Evolutionary conservation across 768 basidiomycete genomes (phyloP).

Genomic region (Dacryopinax primogenitus): DNA sequence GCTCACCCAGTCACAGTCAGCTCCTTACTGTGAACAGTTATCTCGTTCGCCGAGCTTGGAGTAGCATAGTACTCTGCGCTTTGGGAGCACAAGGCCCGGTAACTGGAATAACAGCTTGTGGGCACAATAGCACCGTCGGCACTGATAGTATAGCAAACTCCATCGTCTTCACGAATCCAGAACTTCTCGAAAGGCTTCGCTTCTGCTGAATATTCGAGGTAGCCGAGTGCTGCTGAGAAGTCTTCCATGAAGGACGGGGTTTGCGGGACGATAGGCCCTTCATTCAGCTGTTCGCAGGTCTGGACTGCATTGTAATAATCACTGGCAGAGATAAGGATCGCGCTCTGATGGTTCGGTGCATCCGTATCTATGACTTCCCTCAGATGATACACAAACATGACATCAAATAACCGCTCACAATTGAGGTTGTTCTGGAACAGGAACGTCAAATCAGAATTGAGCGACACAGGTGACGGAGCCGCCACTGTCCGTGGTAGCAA

Average conservation of each 20-base stretch:
- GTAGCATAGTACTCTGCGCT: neutral
- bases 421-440: slow-evolving; percentile 29
- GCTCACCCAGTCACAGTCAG: neutral
- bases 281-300: slow-evolving; percentile 10
- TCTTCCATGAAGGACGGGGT: slow-evolving; percentile 3
- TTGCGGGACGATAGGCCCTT: slow-evolving; percentile 9
- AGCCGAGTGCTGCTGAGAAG: slow-evolving; percentile 4
- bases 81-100: slow-evolving; percentile 10
- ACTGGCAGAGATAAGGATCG: slow-evolving; percentile 11
- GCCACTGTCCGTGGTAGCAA: neutral
- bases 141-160: neutral
- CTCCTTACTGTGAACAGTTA: neutral
- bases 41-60: neutral
- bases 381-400: neutral
- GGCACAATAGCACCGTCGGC: neutral
- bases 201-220: neutral
- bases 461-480: neutral
- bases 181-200: neutral
- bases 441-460: slow-evolving; percentile 21
- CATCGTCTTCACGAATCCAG: neutral
- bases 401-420: slow-evolving; percentile 16
- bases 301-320: slow-evolving; percentile 2
- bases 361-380: slow-evolving; percentile 1
- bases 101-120: neutral
- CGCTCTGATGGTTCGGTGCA: slow-evolving; percentile 14